Conservation (phyloP, 2,329 filamentous ascomycete genomes). For the Aspergillus calidoustus region DNA sequence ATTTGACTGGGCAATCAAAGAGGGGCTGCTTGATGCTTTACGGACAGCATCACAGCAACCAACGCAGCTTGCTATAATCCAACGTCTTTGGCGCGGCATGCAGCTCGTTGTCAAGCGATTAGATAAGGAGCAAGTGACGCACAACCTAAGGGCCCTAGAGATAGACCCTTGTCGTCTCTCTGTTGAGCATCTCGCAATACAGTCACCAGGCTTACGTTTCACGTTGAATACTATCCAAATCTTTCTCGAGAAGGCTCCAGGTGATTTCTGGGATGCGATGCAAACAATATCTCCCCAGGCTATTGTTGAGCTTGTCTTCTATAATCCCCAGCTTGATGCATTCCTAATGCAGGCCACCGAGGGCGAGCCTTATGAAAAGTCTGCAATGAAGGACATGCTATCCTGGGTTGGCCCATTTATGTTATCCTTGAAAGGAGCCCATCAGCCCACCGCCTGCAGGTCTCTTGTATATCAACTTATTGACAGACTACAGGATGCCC, state of each 20-base stretch:
- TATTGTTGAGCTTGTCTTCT: slow-evolving; percentile 83
- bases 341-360: slow-evolving; percentile 57
- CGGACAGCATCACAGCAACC: slow-evolving; percentile 63
- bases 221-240: slow-evolving; percentile 72
- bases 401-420: slow-evolving; percentile 81
- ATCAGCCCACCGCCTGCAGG: slow-evolving; percentile 78
- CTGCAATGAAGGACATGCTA: slow-evolving; percentile 67
- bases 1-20: slow-evolving; percentile 86
- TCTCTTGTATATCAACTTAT: slow-evolving; percentile 78
- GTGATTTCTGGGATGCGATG: slow-evolving; percentile 87
- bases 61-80: slow-evolving; percentile 59
- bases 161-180: slow-evolving; percentile 66
- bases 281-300: slow-evolving; percentile 77
- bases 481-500: slow-evolving; percentile 54
- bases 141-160: slow-evolving; percentile 79
- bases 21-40: slow-evolving; percentile 71
- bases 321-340: slow-evolving; percentile 68
- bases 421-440: slow-evolving; percentile 73
- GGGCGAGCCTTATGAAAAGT: slow-evolving; percentile 57
- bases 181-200: slow-evolving; percentile 69
- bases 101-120: slow-evolving; percentile 74
- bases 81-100: slow-evolving; percentile 79
- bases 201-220: slow-evolving; percentile 66
- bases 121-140: slow-evolving; percentile 73
- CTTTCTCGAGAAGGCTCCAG: slow-evolving; percentile 75